Conservation (phyloP, 2,329 filamentous ascomycete genomes). For the Ascochyta koolunga region DNA sequence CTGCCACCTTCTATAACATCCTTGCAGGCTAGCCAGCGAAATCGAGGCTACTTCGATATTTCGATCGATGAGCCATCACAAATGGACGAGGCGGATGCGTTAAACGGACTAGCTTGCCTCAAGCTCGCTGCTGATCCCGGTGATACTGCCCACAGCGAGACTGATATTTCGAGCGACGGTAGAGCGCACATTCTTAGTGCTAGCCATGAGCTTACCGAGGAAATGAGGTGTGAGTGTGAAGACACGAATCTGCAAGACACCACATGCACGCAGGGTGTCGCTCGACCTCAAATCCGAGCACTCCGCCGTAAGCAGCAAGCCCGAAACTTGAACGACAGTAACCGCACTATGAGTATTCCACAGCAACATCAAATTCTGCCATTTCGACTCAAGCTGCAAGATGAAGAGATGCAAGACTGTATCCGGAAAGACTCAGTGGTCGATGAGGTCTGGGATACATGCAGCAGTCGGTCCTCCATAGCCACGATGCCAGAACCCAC, state of each 20-base stretch:
- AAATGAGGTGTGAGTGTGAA: neutral
- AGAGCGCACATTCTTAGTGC: no score
- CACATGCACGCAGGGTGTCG: neutral
- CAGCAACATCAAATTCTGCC: constrained; percentile 1
- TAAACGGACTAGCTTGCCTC: neutral
- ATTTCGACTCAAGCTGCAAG: constrained; percentile 2
- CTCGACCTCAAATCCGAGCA: neutral
- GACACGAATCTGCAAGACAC: neutral
- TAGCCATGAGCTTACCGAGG: neutral
- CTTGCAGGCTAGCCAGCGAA: neutral
- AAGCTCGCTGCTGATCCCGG: neutral
- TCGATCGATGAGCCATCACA: neutral
- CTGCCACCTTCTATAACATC: constrained; percentile 7
- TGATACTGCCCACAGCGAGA: neutral
- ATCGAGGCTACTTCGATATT: constrained; percentile 21
- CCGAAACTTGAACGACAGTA: neutral
- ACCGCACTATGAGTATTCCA: neutral
- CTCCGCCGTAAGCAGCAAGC: neutral
- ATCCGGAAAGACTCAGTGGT: neutral
- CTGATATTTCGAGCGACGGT: neutral
- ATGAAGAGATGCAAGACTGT: neutral
- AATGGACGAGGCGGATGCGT: neutral
- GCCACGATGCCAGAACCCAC: neutral
- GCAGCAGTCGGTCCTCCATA: neutral
- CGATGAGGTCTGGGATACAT: constrained; percentile 1